Evolutionary conservation across 1,284 basidiomycete genomes (phyloP).

Genomic region (Cryptococcus jaspeensis): DNA sequence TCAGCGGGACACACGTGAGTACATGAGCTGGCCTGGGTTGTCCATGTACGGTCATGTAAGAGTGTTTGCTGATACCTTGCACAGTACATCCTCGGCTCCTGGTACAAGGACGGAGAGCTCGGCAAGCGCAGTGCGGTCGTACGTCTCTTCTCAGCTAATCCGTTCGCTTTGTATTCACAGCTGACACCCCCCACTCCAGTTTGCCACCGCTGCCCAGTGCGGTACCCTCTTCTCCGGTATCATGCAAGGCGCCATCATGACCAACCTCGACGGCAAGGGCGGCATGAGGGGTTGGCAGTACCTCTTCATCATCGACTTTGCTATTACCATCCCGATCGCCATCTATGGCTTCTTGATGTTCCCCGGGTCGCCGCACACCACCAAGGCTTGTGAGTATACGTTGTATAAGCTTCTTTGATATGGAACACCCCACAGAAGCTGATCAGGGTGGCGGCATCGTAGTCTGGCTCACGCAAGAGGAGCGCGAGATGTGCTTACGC

Average conservation of each 20-base stretch:
- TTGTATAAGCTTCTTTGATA: too few species aligned
- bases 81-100: slow-evolving; percentile 45
- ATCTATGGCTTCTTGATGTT: slow-evolving; percentile 46
- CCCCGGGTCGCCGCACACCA: slow-evolving; percentile 41
- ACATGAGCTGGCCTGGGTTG: neutral
- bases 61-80: neutral
- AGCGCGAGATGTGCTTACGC: slow-evolving; percentile 28
- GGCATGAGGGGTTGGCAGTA: slow-evolving; percentile 40
- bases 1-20: slow-evolving; percentile 31
- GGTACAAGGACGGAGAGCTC: slow-evolving; percentile 46
- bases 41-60: neutral
- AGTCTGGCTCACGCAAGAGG: slow-evolving; percentile 41
- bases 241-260: slow-evolving; percentile 43
- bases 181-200: slow-evolving; percentile 8
- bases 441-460: neutral
- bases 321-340: slow-evolving; percentile 39
- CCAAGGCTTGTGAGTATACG: slow-evolving; percentile 31
- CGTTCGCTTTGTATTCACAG: neutral
- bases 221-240: slow-evolving; percentile 44
- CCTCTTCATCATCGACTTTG: slow-evolving; percentile 42
- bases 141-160: neutral
- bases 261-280: slow-evolving; percentile 29
- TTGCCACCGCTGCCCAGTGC: slow-evolving; percentile 39
- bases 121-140: slow-evolving; percentile 42
- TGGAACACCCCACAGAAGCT: neutral